These are phyloP conservation scores for Ophiostoma pallidulum DNA, from an alignment of 2,329 filamentous ascomycete genomes.

Conservation along the genomic window DNA sequence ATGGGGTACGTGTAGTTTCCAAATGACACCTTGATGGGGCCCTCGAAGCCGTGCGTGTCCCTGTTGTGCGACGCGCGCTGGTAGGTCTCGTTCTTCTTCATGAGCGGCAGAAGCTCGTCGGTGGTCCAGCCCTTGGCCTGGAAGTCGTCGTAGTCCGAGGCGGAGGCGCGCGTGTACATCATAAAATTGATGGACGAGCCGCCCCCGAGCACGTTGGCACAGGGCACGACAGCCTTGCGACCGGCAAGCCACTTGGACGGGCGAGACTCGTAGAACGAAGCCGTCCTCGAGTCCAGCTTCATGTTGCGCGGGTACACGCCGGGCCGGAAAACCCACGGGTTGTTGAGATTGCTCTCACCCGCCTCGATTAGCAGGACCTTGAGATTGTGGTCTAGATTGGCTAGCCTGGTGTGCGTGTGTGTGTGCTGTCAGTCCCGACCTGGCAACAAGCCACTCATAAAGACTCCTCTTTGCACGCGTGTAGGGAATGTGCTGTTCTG, in stretches of 20 bases:
- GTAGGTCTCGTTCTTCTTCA: slow-evolving; percentile 76
- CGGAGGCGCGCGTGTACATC: slow-evolving; percentile 66
- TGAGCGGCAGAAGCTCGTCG: slow-evolving; percentile 63
- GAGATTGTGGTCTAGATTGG: slow-evolving; percentile 68
- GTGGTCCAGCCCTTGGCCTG: slow-evolving; percentile 72
- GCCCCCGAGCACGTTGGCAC: slow-evolving; percentile 61
- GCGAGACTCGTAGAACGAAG: slow-evolving; percentile 70
- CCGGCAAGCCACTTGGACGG: slow-evolving; percentile 65
- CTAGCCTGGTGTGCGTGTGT: slow-evolving; percentile 39
- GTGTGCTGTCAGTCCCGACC: neutral
- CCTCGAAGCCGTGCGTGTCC: slow-evolving; percentile 66
- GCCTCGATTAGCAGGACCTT: slow-evolving; percentile 60
- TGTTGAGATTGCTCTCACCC: slow-evolving; percentile 66
- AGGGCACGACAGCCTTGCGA: slow-evolving; percentile 63
- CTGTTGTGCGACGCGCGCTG: slow-evolving; percentile 56
- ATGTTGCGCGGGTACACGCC: slow-evolving; percentile 72
- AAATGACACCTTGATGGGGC: slow-evolving; percentile 75
- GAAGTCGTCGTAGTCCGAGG: slow-evolving; percentile 69
- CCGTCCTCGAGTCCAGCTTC: slow-evolving; percentile 71
- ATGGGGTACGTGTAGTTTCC: slow-evolving; percentile 74
- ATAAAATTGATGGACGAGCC: slow-evolving; percentile 72
- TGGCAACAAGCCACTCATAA: slow-evolving; percentile 17
- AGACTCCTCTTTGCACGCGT: too few species aligned
- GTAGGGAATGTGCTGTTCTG: slow-evolving; percentile 6
- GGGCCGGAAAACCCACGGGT: slow-evolving; percentile 67